A percentile compares a stretch with the other conserved stretches of the same genome.
Evolutionary conservation across 2,329 filamentous ascomycete genomes (phyloP).

Genomic region (Colletotrichum scovillei): DNA sequence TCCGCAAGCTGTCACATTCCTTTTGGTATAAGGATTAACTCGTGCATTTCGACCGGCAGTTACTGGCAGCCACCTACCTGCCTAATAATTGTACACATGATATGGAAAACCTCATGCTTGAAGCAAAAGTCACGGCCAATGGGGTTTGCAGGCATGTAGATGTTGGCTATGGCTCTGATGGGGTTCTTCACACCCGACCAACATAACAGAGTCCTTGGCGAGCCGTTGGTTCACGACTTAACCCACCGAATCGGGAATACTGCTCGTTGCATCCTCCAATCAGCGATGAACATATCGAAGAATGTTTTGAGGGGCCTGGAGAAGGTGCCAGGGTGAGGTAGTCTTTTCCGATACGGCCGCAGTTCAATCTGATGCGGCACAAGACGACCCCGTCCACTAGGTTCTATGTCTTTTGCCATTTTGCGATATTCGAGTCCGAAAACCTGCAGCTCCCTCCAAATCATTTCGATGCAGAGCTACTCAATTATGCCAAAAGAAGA

Average conservation of each 20-base stretch:
- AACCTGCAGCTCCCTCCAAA: not conserved
- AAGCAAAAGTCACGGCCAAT: not conserved
- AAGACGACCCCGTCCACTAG: not conserved
- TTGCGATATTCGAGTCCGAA: not conserved
- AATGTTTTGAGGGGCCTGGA: not conserved
- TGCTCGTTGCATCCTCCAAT: not conserved
- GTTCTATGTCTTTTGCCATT: not conserved
- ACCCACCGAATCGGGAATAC: not conserved
- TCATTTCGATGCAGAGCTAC: too few relatives aligned
- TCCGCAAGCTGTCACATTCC: not conserved
- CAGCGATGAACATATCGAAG: not conserved
- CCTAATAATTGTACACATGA: not conserved
- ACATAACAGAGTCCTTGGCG: not conserved
- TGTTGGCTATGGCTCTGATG: not conserved
- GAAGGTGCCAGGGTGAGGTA: not conserved
- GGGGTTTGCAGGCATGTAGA: not conserved
- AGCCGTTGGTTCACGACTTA: not conserved
- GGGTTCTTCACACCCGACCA: not conserved
- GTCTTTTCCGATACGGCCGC: not conserved
- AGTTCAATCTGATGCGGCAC: not conserved
- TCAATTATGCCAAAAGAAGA: slow-evolving; percentile 43
- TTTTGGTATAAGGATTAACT: not conserved
- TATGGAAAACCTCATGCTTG: not conserved
- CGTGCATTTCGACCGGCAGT: not conserved
- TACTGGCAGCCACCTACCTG: not conserved